Percentiles rank a stretch among this genome's conserved stretches.
Evolutionary conservation across 2,329 filamentous ascomycete genomes (phyloP).

Genomic region (Chlorencoelia australis): DNA sequence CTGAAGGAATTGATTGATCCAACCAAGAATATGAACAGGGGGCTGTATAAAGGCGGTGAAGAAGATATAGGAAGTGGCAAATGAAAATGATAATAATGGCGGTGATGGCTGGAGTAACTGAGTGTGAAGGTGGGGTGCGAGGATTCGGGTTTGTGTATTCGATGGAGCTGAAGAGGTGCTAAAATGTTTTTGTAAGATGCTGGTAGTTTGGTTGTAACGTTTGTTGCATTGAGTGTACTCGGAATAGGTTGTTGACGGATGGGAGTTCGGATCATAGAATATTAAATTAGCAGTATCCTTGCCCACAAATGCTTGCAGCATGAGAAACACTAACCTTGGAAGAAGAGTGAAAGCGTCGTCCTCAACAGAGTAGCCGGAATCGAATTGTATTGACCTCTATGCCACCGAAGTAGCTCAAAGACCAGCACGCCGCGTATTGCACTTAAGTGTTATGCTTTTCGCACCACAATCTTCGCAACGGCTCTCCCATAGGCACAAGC

Average conservation of each 20-base stretch:
- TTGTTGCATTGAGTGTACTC: no score
- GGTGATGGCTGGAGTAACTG: no score
- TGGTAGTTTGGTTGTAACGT: no score
- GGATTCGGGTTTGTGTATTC: no score
- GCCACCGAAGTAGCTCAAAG: conserved; percentile 16
- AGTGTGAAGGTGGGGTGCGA: no score
- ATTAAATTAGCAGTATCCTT: conserved; percentile 27
- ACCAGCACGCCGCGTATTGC: conserved; percentile 80
- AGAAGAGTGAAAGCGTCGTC: conserved; percentile 24
- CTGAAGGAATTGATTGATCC: conserved; percentile 15
- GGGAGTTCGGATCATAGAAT: neutral
- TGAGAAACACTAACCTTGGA: conserved; percentile 18
- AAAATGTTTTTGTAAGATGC: no score
- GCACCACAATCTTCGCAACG: conserved; percentile 88
- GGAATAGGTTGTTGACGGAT: no score
- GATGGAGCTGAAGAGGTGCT: no score
- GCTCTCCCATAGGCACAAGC: conserved; percentile 71
- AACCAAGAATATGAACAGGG: conserved; percentile 8
- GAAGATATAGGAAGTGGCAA: no score
- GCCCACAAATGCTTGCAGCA: conserved; percentile 4
- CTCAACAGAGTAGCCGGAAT: conserved; percentile 31
- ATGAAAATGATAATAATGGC: no score
- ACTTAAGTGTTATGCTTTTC: conserved; percentile 66
- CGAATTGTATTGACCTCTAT: conserved; percentile 27
- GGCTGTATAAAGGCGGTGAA: conserved; percentile 6